Conservation (phyloP, 2,329 filamentous ascomycete genomes). For the Ceratocystis alfenasii region DNA sequence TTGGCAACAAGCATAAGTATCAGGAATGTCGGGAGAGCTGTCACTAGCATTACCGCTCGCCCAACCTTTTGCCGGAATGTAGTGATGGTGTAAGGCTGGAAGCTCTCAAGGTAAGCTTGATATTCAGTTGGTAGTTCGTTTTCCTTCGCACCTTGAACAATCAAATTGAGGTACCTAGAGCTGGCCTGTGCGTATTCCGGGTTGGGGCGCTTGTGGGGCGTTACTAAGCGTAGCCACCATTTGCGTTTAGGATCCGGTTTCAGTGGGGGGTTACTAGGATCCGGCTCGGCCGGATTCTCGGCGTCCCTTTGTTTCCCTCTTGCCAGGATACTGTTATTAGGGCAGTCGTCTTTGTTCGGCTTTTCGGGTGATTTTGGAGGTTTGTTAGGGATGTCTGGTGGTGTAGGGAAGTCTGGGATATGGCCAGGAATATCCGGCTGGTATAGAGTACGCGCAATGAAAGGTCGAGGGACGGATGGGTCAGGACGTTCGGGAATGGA, state of each 20-base stretch:
- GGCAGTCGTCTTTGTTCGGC: slow-evolving; percentile 15
- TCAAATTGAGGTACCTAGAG: slow-evolving; percentile 66
- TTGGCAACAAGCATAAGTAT: slow-evolving; percentile 37
- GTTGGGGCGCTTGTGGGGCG: slow-evolving; percentile 44
- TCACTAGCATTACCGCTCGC: slow-evolving; percentile 48
- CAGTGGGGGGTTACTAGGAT: slow-evolving; percentile 22
- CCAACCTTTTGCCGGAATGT: slow-evolving; percentile 55
- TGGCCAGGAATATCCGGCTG: slow-evolving; percentile 27
- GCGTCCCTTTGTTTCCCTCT: slow-evolving; percentile 15
- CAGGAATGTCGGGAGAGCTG: slow-evolving; percentile 41
- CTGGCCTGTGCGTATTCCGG: slow-evolving; percentile 71
- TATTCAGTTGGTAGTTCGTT: slow-evolving; percentile 72
- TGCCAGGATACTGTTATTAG: background rate
- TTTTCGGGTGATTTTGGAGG: slow-evolving; percentile 26
- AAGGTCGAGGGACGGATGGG: slow-evolving; percentile 44
- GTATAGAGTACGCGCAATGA: slow-evolving; percentile 77
- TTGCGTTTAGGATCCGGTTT: slow-evolving; percentile 26
- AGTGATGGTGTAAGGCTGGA: slow-evolving; percentile 62
- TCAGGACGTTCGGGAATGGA: slow-evolving; percentile 53
- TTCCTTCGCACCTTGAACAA: slow-evolving; percentile 67
- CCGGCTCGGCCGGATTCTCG: slow-evolving; percentile 22
- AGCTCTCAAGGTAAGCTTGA: slow-evolving; percentile 54
- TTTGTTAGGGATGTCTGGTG: slow-evolving; percentile 27
- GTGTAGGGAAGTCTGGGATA: slow-evolving; percentile 40
- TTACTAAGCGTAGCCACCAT: slow-evolving; percentile 39